Percentiles rank a stretch among this genome's conserved stretches.
phyloP scores from a whole-genome alignment of 2,329 filamentous ascomycete species.

The Aspergillus chevalieri region DNA sequence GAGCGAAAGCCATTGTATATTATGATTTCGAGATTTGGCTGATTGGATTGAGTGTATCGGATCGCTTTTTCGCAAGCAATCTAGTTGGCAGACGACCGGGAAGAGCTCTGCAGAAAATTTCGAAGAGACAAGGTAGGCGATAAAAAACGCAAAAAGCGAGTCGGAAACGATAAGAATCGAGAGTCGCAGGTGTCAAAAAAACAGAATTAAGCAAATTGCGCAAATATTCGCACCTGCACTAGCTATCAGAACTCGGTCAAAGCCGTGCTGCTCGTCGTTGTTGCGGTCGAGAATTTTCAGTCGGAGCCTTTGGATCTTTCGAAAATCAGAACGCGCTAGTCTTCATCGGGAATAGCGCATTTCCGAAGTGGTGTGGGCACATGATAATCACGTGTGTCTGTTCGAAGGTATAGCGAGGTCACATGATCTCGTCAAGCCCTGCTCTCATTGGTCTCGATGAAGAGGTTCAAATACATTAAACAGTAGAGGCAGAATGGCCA shows the following conservation, averaged over 20 bases:
- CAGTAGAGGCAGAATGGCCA: background rate
- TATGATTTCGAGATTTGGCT: slow-evolving; percentile 6
- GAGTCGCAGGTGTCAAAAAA: slow-evolving; percentile 7
- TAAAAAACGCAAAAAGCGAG: background rate
- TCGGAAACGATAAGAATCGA: slow-evolving; percentile 7
- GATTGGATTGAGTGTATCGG: slow-evolving; percentile 4
- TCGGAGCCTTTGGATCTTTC: slow-evolving; percentile 33
- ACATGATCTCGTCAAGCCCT: slow-evolving; percentile 24
- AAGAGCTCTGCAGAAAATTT: slow-evolving; percentile 7
- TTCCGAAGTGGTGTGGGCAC: slow-evolving; percentile 13
- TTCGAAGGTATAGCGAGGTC: slow-evolving; percentile 18
- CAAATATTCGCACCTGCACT: slow-evolving; percentile 19
- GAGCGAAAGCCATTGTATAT: slow-evolving; percentile 32
- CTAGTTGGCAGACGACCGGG: slow-evolving; percentile 11
- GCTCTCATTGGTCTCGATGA: slow-evolving; percentile 8
- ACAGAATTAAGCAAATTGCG: slow-evolving; percentile 18
- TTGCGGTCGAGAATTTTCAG: slow-evolving; percentile 35
- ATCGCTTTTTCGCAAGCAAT: slow-evolving; percentile 6
- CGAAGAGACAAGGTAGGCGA: slow-evolving; percentile 1
- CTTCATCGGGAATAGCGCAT: slow-evolving; percentile 15
- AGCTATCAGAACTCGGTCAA: slow-evolving; percentile 26
- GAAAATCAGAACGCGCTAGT: slow-evolving; percentile 35
- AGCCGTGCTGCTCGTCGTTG: slow-evolving; percentile 32
- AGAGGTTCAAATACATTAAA: background rate
- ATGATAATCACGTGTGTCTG: slow-evolving; percentile 15